A percentile compares a stretch with the other conserved stretches of the same genome.
phyloP scores from a whole-genome alignment of 2,329 filamentous ascomycete genomes.

The Talaromyces sp. region DNA sequence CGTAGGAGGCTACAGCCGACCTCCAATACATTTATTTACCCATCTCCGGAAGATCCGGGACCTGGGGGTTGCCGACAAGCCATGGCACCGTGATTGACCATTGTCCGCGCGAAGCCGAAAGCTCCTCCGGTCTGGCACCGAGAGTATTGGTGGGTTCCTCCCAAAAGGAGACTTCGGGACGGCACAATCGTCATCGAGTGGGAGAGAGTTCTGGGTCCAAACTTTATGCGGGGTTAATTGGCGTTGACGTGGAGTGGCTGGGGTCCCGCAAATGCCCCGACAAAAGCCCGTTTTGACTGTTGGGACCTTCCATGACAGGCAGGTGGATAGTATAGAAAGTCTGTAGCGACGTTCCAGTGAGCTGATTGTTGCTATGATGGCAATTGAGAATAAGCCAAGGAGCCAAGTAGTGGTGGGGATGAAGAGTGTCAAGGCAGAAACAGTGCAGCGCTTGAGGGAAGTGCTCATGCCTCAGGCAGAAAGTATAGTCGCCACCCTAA shows the following conservation, averaged over 20 bases:
- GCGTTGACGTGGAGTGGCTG: constrained; percentile 2
- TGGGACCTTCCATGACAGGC: constrained; percentile 1
- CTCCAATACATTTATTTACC: background rate
- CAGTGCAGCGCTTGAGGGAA: too few species aligned
- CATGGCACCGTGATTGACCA: background rate
- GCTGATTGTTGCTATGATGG: too few species aligned
- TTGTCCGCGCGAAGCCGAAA: background rate
- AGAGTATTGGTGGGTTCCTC: background rate
- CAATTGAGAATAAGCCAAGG: too few species aligned
- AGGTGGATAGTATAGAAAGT: too few species aligned
- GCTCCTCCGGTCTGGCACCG: background rate
- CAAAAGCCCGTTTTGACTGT: constrained; percentile 10
- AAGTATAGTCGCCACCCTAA: too few species aligned
- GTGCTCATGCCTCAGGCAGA: too few species aligned
- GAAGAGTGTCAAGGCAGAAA: too few species aligned
- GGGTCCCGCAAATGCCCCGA: constrained; percentile 16
- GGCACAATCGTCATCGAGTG: constrained; percentile 20
- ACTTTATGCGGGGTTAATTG: constrained; percentile 14
- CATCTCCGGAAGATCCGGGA: background rate
- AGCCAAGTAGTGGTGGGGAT: too few species aligned
- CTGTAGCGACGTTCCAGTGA: too few species aligned
- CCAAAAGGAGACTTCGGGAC: constrained; percentile 1
- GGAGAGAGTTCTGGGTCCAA: constrained; percentile 13
- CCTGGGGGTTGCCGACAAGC: background rate
- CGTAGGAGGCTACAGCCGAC: background rate